These are phyloP conservation scores for Kalmusia sp. DNA, from an alignment of 2,329 filamentous ascomycete genomes.

Conservation along the genomic window DNA sequence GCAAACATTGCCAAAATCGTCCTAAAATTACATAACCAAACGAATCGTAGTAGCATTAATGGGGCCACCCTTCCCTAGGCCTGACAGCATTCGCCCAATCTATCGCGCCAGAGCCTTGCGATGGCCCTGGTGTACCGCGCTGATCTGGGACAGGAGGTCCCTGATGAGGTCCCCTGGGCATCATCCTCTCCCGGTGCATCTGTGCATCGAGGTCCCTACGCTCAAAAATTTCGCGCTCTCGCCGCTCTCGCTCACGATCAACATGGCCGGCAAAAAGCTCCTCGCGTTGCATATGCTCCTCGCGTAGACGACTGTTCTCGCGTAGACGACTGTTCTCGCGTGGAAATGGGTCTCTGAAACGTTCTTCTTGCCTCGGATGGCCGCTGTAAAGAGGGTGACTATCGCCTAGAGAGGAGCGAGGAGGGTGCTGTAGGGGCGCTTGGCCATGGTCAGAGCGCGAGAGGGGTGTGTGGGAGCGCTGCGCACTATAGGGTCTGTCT, in stretches of 20 bases:
- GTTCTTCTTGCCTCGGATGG: constrained; percentile 38
- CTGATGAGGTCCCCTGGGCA: not conserved
- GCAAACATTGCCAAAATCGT: no score
- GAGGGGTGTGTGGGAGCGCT: constrained; percentile 44
- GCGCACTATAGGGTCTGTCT: constrained; percentile 35
- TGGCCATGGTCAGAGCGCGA: constrained; percentile 36
- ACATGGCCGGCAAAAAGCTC: constrained; percentile 2
- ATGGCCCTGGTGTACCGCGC: not conserved
- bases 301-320: constrained; percentile 37
- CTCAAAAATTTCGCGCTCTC: constrained; percentile 2
- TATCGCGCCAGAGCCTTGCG: constrained; percentile 1
- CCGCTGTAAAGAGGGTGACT: constrained; percentile 29
- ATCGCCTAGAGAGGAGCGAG: constrained; percentile 37
- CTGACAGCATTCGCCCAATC: constrained; percentile 4
- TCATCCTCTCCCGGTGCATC: constrained; percentile 5
- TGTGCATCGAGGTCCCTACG: constrained; percentile 4
- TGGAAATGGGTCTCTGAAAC: constrained; percentile 30
- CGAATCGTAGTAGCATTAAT: no score
- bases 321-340: constrained; percentile 35
- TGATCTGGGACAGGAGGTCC: constrained; percentile 1
- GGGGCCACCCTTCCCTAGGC: not conserved
- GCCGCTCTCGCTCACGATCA: not conserved
- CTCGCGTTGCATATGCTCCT: constrained; percentile 33
- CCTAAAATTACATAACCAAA: no score
- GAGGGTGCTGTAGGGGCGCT: constrained; percentile 40